A percentile compares a stretch with the other conserved stretches of the same genome.
phyloP scores from a whole-genome alignment of 2,329 filamentous ascomycete genomes.

The Fusarium piperis region DNA sequence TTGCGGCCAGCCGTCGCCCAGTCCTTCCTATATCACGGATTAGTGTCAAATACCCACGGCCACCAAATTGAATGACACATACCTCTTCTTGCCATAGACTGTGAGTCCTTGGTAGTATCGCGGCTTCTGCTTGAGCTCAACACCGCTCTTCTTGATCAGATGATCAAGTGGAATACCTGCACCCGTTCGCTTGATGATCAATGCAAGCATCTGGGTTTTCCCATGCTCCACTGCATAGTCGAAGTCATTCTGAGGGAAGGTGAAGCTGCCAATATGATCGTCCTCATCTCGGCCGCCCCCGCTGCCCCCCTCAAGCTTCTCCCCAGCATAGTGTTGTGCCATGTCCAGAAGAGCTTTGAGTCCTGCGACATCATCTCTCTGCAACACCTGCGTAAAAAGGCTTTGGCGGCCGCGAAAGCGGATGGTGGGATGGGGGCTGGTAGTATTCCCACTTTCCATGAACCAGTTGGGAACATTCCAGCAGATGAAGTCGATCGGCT shows the following conservation, averaged over 20 bases:
- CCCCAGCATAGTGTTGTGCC: constrained; percentile 54
- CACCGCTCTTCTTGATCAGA: constrained; percentile 72
- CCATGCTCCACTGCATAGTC: constrained; percentile 56
- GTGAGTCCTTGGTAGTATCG: constrained; percentile 80
- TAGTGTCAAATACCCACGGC: constrained; percentile 7
- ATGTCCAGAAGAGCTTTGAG: constrained; percentile 69
- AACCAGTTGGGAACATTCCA: constrained; percentile 49
- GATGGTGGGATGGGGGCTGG: not conserved
- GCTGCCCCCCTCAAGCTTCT: constrained; percentile 48
- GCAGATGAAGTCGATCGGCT: constrained; percentile 63
- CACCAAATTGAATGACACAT: constrained; percentile 9
- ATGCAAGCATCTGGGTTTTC: constrained; percentile 66
- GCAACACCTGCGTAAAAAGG: constrained; percentile 59
- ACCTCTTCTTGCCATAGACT: constrained; percentile 77
- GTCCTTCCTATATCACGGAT: constrained; percentile 58
- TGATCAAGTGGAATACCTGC: constrained; percentile 75
- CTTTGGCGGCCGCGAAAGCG: not conserved
- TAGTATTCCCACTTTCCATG: constrained; percentile 43
- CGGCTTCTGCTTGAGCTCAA: constrained; percentile 71
- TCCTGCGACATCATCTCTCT: constrained; percentile 61
- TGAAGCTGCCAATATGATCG: constrained; percentile 46
- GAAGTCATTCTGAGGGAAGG: constrained; percentile 55
- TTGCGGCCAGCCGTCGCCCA: constrained; percentile 75
- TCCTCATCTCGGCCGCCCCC: constrained; percentile 49
- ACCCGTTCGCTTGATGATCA: constrained; percentile 73